Conservation (phyloP, 768 basidiomycete species). For the Multifurca ochricompacta region DNA sequence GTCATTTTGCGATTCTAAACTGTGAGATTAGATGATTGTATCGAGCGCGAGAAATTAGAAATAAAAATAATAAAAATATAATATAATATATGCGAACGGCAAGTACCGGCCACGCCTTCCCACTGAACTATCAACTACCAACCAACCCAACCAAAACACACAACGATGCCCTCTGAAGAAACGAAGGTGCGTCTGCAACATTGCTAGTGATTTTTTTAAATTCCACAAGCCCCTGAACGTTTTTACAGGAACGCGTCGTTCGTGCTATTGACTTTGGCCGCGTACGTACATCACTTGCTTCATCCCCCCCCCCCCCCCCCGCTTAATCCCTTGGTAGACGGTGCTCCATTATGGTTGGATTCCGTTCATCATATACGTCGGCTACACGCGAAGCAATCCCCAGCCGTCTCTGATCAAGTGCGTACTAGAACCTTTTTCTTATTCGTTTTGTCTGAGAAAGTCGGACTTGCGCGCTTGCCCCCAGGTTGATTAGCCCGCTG, state of each 20-base stretch:
- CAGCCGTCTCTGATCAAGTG: conserved; percentile 95
- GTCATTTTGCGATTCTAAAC: too few relatives aligned
- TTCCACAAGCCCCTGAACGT: background rate
- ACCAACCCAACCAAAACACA: conserved; percentile 21
- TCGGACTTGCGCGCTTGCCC: conserved; percentile 2
- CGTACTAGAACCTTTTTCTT: conserved; percentile 28
- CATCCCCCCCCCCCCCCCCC: background rate
- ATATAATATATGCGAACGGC: background rate
- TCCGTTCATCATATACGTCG: conserved; percentile 92
- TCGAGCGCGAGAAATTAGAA: background rate
- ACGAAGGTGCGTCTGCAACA: conserved; percentile 61
- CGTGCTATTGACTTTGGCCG: conserved; percentile 76
- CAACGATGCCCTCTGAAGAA: conserved; percentile 80
- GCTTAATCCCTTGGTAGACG: conserved; percentile 43
- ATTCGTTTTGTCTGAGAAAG: background rate
- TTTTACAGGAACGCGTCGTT: conserved; percentile 64
- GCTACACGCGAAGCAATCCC: conserved; percentile 86
- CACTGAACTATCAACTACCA: conserved; percentile 27
- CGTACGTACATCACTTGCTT: conserved; percentile 38
- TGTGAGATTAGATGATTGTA: too few relatives aligned
- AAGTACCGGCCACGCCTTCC: conserved; percentile 26
- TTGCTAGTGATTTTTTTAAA: background rate
- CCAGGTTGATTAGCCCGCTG: conserved; percentile 89
- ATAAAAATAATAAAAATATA: background rate
- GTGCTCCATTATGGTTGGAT: conserved; percentile 94